phyloP scores from a whole-genome alignment of 2,329 filamentous ascomycete species.

The Trichoderma guizhouense region DNA sequence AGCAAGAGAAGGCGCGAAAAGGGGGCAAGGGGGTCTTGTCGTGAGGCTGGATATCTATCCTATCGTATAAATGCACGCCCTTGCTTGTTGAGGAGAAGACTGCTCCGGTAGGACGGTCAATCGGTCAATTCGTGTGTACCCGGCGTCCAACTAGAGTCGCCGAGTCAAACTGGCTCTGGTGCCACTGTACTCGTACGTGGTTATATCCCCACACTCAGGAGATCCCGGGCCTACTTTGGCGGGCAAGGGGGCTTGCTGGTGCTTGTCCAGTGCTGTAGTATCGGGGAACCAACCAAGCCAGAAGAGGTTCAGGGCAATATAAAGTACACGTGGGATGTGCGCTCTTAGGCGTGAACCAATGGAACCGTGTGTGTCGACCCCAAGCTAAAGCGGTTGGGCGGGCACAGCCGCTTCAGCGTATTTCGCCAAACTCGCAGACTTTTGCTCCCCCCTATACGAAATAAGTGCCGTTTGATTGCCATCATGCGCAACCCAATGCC shows the following conservation, averaged over 20 bases:
- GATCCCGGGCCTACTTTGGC: not conserved
- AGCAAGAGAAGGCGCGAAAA: not conserved
- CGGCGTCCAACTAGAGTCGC: not conserved
- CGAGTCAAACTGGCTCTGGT: not conserved
- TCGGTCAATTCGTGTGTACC: not conserved
- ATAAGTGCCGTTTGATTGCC: not conserved
- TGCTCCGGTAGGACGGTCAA: not conserved
- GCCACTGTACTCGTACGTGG: not conserved
- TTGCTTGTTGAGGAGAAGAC: not conserved
- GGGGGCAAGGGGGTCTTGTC: not conserved
- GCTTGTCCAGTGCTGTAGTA: not conserved
- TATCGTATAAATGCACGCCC: not conserved
- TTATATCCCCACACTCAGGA: conserved; percentile 11
- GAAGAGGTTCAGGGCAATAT: conserved; percentile 5
- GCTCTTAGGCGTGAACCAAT: conserved; percentile 8
- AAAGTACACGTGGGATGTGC: conserved; percentile 13
- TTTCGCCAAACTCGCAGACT: not conserved
- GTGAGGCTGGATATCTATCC: not conserved
- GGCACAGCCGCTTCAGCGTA: conserved; percentile 7
- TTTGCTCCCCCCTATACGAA: not conserved
- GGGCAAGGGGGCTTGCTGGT: not conserved
- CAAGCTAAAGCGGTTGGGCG: not conserved
- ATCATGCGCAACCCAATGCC: not conserved
- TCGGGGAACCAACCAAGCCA: conserved; percentile 11
- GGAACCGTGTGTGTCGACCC: not conserved